These are phyloP conservation scores for Cryptomeria japonica DNA, from an alignment of 75 land plant species.

Conservation along the genomic window DNA sequence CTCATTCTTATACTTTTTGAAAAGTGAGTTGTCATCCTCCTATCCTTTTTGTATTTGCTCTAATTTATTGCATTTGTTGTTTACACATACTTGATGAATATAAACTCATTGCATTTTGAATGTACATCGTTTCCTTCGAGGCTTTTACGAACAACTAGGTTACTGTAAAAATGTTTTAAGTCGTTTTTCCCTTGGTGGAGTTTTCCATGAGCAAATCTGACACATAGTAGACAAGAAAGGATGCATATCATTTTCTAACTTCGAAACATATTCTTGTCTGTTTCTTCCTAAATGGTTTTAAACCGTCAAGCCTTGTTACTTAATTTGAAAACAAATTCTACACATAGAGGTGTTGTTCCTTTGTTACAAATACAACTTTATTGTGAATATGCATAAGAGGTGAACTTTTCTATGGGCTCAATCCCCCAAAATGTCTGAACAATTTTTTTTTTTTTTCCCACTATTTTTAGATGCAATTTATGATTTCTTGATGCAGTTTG, in stretches of 20 bases:
- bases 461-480: neutral
- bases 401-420: neutral
- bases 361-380: neutral
- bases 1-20: no score
- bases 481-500: neutral
- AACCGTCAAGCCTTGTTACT: neutral
- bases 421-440: neutral
- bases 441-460: neutral
- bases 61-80: no score
- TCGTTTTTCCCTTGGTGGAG: neutral
- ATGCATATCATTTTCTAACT: neutral
- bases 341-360: neutral
- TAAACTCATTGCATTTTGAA: no score
- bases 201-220: neutral
- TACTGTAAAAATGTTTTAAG: neutral
- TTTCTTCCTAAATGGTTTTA: neutral
- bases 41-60: no score
- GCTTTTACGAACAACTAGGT: neutral
- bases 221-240: neutral
- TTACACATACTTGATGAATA: no score
- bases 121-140: neutral
- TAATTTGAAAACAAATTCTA: neutral
- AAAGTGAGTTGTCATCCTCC: no score
- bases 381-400: neutral
- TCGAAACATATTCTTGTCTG: neutral